Conservation (phyloP, 1,284 basidiomycete species). For the Ustilago esculenta region DNA sequence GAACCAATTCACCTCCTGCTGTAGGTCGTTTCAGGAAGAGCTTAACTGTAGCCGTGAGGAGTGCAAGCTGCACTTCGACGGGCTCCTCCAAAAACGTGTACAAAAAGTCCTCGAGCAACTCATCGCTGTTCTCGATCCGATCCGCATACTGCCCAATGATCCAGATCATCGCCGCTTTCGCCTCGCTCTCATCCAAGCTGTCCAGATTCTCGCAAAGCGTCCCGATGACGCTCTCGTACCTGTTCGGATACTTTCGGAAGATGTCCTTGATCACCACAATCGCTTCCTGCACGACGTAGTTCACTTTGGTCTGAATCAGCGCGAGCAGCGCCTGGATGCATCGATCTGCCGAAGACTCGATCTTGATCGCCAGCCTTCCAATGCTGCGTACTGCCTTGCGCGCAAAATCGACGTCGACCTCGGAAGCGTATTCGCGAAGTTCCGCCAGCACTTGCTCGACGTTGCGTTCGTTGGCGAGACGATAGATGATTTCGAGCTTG, state of each 20-base stretch:
- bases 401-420: conserved; percentile 98
- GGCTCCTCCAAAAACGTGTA: conserved; percentile 92
- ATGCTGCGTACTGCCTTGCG: conserved; percentile 96
- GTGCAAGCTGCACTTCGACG: conserved; percentile 92
- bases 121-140: conserved; percentile 93
- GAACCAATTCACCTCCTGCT: conserved; percentile 86
- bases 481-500: conserved; percentile 98
- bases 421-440: conserved; percentile 96
- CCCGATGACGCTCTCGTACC: conserved; percentile 93
- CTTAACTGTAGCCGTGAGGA: conserved; percentile 95
- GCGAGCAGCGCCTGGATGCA: conserved; percentile 88
- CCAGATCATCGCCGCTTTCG: conserved; percentile 97
- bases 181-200: conserved; percentile 90
- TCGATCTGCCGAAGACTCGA: conserved; percentile 84
- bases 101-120: conserved; percentile 89
- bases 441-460: conserved; percentile 90
- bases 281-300: conserved; percentile 97
- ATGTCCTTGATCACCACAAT: conserved; percentile 98
- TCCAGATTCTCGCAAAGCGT: conserved; percentile 92
- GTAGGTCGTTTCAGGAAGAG: conserved; percentile 95
- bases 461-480: conserved; percentile 89
- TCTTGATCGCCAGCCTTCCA: conserved; percentile 95
- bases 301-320: conserved; percentile 91
- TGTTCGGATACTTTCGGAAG: conserved; percentile 95
- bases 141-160: conserved; percentile 97